A percentile compares a stretch with the other conserved stretches of the same genome.
phyloP scores from a whole-genome alignment of 2,329 filamentous ascomycete genomes.

The Calonectria hawksworthii region DNA sequence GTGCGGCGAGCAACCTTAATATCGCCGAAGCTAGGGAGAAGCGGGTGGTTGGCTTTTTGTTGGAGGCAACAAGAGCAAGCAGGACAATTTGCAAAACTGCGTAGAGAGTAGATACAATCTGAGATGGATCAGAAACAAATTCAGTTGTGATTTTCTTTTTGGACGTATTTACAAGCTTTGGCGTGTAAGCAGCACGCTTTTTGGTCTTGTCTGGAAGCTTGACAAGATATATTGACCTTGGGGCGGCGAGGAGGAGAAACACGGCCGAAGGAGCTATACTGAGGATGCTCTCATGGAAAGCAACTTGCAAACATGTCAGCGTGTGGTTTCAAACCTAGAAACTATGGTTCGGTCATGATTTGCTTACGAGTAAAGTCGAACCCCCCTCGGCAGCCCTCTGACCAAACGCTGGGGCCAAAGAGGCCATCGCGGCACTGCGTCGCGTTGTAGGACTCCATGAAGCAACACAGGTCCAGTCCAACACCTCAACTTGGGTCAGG shows the following conservation, averaged over 20 bases:
- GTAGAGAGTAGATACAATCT: slow-evolving; percentile 44
- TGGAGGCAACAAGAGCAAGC: slow-evolving; percentile 43
- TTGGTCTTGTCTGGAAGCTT: slow-evolving; percentile 42
- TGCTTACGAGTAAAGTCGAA: slow-evolving; percentile 50
- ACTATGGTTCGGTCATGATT: not conserved
- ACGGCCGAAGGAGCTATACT: slow-evolving; percentile 41
- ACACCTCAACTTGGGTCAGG: not conserved
- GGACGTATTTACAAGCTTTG: slow-evolving; percentile 48
- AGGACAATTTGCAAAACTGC: slow-evolving; percentile 44
- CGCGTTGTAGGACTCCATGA: slow-evolving; percentile 43
- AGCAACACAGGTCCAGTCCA: not conserved
- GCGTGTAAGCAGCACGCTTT: slow-evolving; percentile 43
- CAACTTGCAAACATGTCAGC: slow-evolving; percentile 40
- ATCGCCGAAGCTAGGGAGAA: slow-evolving; percentile 48
- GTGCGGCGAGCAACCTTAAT: slow-evolving; percentile 46
- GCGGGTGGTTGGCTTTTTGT: slow-evolving; percentile 42
- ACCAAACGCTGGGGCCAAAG: slow-evolving; percentile 47
- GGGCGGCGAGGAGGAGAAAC: slow-evolving; percentile 42
- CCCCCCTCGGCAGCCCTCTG: slow-evolving; percentile 47
- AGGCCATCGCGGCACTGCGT: slow-evolving; percentile 47
- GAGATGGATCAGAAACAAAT: not conserved
- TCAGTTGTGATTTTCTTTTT: no score
- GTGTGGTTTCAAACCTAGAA: not conserved
- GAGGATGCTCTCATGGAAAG: slow-evolving; percentile 49
- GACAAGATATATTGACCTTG: slow-evolving; percentile 43